Conservation (phyloP, 2,329 filamentous ascomycete genomes). For the Aquanectria penicillioides region DNA sequence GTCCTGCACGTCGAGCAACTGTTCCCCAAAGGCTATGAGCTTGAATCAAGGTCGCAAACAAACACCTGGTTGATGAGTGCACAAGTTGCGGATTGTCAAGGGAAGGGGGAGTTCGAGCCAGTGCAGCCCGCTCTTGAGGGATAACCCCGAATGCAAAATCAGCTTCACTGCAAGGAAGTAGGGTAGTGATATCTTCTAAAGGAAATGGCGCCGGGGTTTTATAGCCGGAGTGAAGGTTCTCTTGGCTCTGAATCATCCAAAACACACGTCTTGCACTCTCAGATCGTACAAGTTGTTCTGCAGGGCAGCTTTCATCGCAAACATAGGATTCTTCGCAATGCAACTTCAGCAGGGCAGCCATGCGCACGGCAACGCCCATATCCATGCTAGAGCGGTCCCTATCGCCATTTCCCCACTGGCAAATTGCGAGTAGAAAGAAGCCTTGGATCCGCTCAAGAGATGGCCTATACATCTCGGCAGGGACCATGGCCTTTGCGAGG, state of each 20-base stretch:
- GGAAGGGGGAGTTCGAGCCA: slow-evolving; percentile 45
- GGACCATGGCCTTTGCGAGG: slow-evolving; percentile 36
- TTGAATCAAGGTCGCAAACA: slow-evolving; percentile 51
- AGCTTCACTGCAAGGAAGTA: slow-evolving; percentile 49
- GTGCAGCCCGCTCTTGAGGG: slow-evolving; percentile 43
- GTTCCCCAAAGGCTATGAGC: slow-evolving; percentile 50
- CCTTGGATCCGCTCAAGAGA: slow-evolving; percentile 43
- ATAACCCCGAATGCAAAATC: slow-evolving; percentile 50
- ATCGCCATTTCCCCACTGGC: slow-evolving; percentile 48
- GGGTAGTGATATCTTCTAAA: slow-evolving; percentile 47
- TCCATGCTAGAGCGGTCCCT: slow-evolving; percentile 45
- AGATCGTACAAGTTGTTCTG: slow-evolving; percentile 43
- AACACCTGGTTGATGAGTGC: slow-evolving; percentile 39
- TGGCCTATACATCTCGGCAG: slow-evolving; percentile 42
- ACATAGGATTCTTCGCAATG: slow-evolving; percentile 50
- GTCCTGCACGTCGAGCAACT: slow-evolving; percentile 44
- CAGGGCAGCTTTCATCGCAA: slow-evolving; percentile 35
- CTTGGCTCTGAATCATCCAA: slow-evolving; percentile 51
- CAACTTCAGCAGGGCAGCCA: slow-evolving; percentile 47
- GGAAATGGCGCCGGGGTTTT: slow-evolving; percentile 46
- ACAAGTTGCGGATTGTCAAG: slow-evolving; percentile 37
- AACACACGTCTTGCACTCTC: slow-evolving; percentile 49
- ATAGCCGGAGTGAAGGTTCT: slow-evolving; percentile 49
- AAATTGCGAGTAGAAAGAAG: slow-evolving; percentile 46
- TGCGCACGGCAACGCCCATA: slow-evolving; percentile 50